Evolutionary conservation across 305 asterid genomes (phyloP), one percentile per base, ranked within the genome.

Genomic region (Fraxinus baroniana): DNA sequence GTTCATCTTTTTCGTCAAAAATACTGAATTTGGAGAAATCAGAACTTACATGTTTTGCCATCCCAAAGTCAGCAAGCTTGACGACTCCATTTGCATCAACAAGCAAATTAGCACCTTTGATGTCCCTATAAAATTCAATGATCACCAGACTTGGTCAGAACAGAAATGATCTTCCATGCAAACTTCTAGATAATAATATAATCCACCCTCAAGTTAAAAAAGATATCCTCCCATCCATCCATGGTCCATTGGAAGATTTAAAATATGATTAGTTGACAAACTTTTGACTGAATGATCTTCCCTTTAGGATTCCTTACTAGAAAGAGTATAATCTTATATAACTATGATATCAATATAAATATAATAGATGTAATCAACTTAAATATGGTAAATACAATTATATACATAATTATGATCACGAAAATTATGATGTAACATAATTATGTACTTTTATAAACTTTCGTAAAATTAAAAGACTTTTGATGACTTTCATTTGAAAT

Each of bases 41-140:
- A 81, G 75, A 87, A 87, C 98, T 90, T 76, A 94, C 99, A 84
- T 93, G 97, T 81, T 95, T 95, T 70, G 98, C 97, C 98, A 93
- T 94, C 87, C 99, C 98, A 86, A 95, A 95, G 85, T 95, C 98
- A 2, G 97, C 98, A 83, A 95, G 98, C 92, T 95, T 95, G 73
- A 95, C 98, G 41, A 94, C 96, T 77, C 99, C 99, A 80, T 90
- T 89, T 30, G 97, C 95, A 91, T 95, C 98, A 70, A 95, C 99
- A 83, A 95, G 98, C 89, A 95, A 88, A 87, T 95, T 95, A 79
- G 98, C 97, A 71, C 98, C 97, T 87, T 94, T 95, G 78, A 95
- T 94, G 84, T 95, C 99, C 93, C 98, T 93, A 81, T 32, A 88
- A 81, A 76, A 74, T 80, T 62, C 20, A 76, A 33, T 32, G 20